A percentile compares a stretch with the other conserved stretches of the same genome.
Conservation (phyloP, 169 alveolate genomes). For the Plasmodium malariae region DNA sequence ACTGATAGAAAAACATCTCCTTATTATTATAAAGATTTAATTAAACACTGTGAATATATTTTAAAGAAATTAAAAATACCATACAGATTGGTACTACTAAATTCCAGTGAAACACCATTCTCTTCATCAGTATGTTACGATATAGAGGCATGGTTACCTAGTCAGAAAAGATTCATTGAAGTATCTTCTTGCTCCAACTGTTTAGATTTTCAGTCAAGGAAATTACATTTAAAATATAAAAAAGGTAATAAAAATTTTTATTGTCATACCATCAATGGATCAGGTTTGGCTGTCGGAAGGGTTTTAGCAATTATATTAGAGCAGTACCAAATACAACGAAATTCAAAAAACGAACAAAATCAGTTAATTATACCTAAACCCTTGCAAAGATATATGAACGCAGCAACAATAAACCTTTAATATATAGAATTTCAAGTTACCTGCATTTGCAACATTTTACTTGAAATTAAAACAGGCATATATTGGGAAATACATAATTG, state of each 20-base stretch:
- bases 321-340: conserved; percentile 69
- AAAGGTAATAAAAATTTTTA: conserved; percentile 34
- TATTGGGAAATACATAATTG: not conserved
- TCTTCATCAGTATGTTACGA: conserved; percentile 83
- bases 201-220: conserved; percentile 82
- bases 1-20: conserved; percentile 70
- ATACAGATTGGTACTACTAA: conserved; percentile 77
- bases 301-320: conserved; percentile 84
- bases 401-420: too few species aligned
- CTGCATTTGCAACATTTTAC: too few species aligned
- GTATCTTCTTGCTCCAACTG: conserved; percentile 86
- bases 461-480: too few species aligned
- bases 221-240: conserved; percentile 76
- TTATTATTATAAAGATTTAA: conserved; percentile 77
- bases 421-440: too few species aligned
- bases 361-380: conserved; percentile 80
- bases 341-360: conserved; percentile 55
- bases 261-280: conserved; percentile 85
- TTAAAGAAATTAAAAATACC: conserved; percentile 76
- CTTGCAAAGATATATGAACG: conserved; percentile 78
- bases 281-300: conserved; percentile 87
- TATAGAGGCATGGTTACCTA: conserved; percentile 85
- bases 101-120: conserved; percentile 79
- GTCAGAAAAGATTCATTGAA: conserved; percentile 81
- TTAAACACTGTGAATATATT: conserved; percentile 82